Conservation (phyloP, 208 protist genomes). For the Leptomonas pyrrhocoris region DNA sequence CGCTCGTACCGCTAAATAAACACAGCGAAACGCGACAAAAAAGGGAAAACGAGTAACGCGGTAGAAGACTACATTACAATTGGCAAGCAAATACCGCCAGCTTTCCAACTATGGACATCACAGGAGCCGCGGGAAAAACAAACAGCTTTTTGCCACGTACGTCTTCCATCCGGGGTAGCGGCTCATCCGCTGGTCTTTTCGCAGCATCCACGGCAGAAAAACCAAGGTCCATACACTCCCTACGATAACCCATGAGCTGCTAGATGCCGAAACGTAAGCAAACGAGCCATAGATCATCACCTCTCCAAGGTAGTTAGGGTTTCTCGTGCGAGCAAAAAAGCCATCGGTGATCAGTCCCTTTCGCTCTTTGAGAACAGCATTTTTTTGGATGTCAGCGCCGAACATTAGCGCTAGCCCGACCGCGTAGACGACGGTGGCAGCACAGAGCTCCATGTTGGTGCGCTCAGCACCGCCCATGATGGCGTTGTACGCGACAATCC, state of each 20-base stretch:
- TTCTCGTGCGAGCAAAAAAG: conserved; percentile 77
- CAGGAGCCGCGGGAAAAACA: conserved; percentile 72
- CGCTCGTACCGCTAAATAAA: too few relatives aligned
- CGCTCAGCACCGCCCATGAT: conserved; percentile 56
- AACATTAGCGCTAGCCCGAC: conserved; percentile 79
- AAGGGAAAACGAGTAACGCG: too few relatives aligned
- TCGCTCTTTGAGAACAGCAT: conserved; percentile 69
- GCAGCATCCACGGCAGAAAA: conserved; percentile 80
- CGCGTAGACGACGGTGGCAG: conserved; percentile 57
- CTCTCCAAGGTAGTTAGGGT: conserved; percentile 91
- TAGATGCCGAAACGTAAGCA: conserved; percentile 61
- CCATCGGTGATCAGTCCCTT: conserved; percentile 84
- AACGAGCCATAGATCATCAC: conserved; percentile 90
- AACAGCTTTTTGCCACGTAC: conserved; percentile 55
- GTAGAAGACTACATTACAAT: too few relatives aligned
- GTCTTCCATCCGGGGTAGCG: conserved; percentile 65
- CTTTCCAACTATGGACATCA: conserved; percentile 4
- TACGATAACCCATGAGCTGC: conserved; percentile 62
- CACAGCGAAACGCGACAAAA: too few relatives aligned
- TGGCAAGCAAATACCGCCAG: too few relatives aligned
- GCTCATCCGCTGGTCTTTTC: conserved; percentile 82
- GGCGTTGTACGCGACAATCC: conserved; percentile 82
- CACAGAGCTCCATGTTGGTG: conserved; percentile 50
- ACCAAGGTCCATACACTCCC: conserved; percentile 66
- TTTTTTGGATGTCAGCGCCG: conserved; percentile 83